Percentiles rank a stretch among this genome's conserved stretches.
These are phyloP conservation scores for Thymus quinquecostatus DNA, from an alignment of 257 asterid genomes.

Conservation along the genomic window DNA sequence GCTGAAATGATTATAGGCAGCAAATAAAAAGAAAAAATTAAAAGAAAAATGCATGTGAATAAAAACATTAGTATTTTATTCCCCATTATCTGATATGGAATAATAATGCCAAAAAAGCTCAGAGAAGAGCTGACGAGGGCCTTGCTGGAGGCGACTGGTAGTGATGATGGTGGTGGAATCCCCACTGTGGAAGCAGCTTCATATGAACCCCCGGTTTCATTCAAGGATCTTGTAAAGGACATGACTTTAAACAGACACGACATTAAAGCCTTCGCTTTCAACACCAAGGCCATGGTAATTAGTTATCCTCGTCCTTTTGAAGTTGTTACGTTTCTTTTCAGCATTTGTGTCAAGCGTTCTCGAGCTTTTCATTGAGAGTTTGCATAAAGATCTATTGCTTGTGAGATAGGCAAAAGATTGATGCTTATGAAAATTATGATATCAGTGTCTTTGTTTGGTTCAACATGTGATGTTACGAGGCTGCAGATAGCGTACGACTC, in stretches of 20 bases:
- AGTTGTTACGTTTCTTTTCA: background rate
- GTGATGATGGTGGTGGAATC: constrained; percentile 41
- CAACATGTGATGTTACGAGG: background rate
- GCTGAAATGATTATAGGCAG: constrained; percentile 25
- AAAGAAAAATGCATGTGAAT: constrained; percentile 12
- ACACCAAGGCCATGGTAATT: constrained; percentile 75
- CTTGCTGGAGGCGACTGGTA: constrained; percentile 59
- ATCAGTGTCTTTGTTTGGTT: background rate
- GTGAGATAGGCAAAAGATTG: background rate
- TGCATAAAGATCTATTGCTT: constrained; percentile 5
- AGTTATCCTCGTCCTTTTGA: background rate
- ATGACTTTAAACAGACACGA: constrained; percentile 68
- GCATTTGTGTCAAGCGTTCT: background rate
- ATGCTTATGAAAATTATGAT: no score
- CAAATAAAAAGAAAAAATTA: no score
- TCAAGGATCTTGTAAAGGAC: constrained; percentile 77
- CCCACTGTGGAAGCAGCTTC: constrained; percentile 37
- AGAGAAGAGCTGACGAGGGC: constrained; percentile 90
- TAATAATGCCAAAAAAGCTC: constrained; percentile 63
- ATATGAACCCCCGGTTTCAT: constrained; percentile 48
- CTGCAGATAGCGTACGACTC: background rate
- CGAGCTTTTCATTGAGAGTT: background rate
- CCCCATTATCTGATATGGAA: constrained; percentile 24
- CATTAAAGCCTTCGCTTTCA: constrained; percentile 75
- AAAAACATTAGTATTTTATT: constrained; percentile 13